Evolutionary conservation across 176 grass and related monocot genomes (phyloP), one percentile per base, ranked within the genome.

Genomic region (Leersia perrieri): DNA sequence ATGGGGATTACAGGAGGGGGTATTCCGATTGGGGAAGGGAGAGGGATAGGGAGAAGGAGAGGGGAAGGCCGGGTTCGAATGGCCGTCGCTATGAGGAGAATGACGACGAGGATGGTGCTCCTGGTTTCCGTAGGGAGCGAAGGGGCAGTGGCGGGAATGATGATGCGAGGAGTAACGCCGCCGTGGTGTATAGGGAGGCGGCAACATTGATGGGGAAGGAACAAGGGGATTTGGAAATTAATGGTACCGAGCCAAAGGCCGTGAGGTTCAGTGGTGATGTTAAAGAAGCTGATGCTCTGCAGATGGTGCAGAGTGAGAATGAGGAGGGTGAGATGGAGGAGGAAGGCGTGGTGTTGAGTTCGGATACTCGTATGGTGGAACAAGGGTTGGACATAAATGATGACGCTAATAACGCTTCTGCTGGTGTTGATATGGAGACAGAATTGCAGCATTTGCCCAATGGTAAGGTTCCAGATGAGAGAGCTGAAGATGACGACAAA

Each of bases 31-130:
- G 70, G 61, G 81, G 73, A 58, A 91, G 88, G 74, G 80, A 92
- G 15, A 89, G 84, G 63, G 39, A 41, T 7, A 53, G 49, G 49
- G 89, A 75, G 65, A 82, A 90, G 82, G 86, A 74, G 28, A 92
- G 79, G 69, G 84, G 80, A 60, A 80, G 83, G 14, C 18, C 27
- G 9, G 34, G 65, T 91, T 92, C 81, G 7, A 91, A 98, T 75
- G 80, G 73, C 57, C 80, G 79, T 16, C 74, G 81, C 15, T 82
- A 85, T 13, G 91, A 90, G 53, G 94, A 94, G 22, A 87, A 97
- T 39, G 80, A 86, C 0, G 79, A 90, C 77, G 87, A 84, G n/a
- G 87, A 91, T 68, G 79, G 78, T 7, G 91, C 91, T 80, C 87
- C 87, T 47, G 88, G 89, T 20, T 92, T 92, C 62, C 27, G 36